Conservation (phyloP, 108 stramenopile genomes). For the Mediolabrus comicus region DNA sequence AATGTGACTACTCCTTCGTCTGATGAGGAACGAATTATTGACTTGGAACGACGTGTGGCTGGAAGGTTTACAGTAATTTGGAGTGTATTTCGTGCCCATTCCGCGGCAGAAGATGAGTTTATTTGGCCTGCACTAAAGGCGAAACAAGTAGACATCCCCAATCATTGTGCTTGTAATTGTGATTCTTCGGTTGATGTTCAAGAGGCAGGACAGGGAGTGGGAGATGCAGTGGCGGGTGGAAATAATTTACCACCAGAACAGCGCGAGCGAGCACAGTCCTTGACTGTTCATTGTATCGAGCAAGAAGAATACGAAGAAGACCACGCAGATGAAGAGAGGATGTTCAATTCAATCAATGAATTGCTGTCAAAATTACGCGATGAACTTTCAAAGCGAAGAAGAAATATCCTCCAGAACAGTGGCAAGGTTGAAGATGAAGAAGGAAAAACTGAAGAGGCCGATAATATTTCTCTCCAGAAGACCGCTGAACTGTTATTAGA, state of each 20-base stretch:
- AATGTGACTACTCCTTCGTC: background rate
- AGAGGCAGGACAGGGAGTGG: conserved; percentile 15
- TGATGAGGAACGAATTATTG: conserved; percentile 19
- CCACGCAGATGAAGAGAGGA: conserved; percentile 89
- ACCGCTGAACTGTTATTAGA: conserved; percentile 56
- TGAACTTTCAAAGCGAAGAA: conserved; percentile 29
- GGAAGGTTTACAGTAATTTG: conserved; percentile 92
- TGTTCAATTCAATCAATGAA: conserved; percentile 77
- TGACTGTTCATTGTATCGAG: conserved; percentile 58
- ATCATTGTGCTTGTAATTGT: background rate
- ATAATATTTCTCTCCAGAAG: conserved; percentile 27
- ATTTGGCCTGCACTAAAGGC: conserved; percentile 92
- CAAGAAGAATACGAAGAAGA: conserved; percentile 93
- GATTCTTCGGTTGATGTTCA: background rate
- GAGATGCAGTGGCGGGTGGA: background rate
- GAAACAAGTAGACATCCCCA: conserved; percentile 53
- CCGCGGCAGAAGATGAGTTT: conserved; percentile 94
- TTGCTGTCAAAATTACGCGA: conserved; percentile 62
- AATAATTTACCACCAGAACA: conserved; percentile 1
- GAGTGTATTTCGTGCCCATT: conserved; percentile 93
- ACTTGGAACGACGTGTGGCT: conserved; percentile 67
- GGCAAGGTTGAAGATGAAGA: background rate
- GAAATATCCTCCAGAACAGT: background rate
- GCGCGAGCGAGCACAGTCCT: conserved; percentile 31
- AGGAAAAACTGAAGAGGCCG: background rate